Conservation (phyloP, 1,284 basidiomycete species). For the Singerocomus inundabilis region DNA sequence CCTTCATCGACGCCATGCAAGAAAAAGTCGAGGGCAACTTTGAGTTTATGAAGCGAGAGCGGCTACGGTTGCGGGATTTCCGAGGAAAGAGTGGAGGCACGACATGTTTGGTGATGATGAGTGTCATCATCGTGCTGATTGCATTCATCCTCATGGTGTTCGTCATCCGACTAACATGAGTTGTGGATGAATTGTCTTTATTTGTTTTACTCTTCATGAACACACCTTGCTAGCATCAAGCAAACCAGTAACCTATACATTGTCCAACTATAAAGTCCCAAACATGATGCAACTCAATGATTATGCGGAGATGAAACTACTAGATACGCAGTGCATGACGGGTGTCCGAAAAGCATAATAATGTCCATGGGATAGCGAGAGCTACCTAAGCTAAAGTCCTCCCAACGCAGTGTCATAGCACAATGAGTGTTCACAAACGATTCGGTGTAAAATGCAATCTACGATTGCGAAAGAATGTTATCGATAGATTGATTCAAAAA, state of each 20-base stretch:
- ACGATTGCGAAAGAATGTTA: constrained; percentile 80
- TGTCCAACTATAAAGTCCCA: constrained; percentile 14
- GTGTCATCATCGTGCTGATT: constrained; percentile 57
- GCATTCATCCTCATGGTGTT: constrained; percentile 72
- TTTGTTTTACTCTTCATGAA: constrained; percentile 8
- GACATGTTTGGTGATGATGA: constrained; percentile 66
- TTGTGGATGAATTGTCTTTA: background rate
- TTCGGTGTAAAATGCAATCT: constrained; percentile 17
- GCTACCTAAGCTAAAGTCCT: constrained; percentile 5
- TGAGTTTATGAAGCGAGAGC: constrained; percentile 66
- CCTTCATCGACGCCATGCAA: constrained; percentile 56
- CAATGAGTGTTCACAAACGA: constrained; percentile 10
- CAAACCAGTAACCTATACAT: constrained; percentile 8
- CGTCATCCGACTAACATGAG: constrained; percentile 62
- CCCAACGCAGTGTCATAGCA: constrained; percentile 5
- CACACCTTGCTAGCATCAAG: background rate
- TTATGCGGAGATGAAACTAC: constrained; percentile 6
- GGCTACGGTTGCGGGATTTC: constrained; percentile 62
- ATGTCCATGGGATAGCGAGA: constrained; percentile 9
- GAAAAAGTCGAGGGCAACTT: constrained; percentile 70
- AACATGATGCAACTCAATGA: constrained; percentile 2
- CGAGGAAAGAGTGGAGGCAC: constrained; percentile 65
- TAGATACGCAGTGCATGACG: constrained; percentile 9
- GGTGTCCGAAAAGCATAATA: constrained; percentile 10
- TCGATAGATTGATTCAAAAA: constrained; percentile 92